phyloP scores from a whole-genome alignment of 192 early-diverging fungal genomes.

The Phycomyces nitens region DNA sequence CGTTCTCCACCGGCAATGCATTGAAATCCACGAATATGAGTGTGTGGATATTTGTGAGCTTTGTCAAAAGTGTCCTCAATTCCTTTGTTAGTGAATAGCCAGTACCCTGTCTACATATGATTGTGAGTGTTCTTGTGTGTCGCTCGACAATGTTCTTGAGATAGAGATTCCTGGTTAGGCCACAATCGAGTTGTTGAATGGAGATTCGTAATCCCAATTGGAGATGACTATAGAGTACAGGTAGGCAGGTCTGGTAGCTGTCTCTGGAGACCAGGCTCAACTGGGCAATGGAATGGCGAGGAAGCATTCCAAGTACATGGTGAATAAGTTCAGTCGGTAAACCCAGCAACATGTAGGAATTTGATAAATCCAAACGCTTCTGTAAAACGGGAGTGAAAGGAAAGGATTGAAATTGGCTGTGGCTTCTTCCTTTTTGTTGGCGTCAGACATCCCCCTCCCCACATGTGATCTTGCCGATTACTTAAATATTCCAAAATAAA shows the following conservation, averaged over 20 bases:
- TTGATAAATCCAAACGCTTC: too few relatives aligned
- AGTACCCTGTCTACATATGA: constrained; percentile 7
- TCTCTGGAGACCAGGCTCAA: neutral
- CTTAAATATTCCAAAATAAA: too few relatives aligned
- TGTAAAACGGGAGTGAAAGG: too few relatives aligned
- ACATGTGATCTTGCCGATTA: too few relatives aligned
- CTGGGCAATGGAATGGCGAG: neutral
- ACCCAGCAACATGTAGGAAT: too few relatives aligned
- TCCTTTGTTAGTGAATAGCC: neutral
- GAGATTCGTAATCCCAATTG: constrained; percentile 3
- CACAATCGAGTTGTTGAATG: constrained; percentile 4
- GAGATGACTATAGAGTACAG: constrained; percentile 9
- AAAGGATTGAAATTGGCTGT: too few relatives aligned
- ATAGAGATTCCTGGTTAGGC: neutral
- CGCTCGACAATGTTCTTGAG: neutral
- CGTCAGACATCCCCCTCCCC: too few relatives aligned
- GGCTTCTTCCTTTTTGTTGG: too few relatives aligned
- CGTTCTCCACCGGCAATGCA: constrained; percentile 7
- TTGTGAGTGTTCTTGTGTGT: neutral
- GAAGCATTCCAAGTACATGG: too few relatives aligned
- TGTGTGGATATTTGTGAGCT: constrained; percentile 5
- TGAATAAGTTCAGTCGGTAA: too few relatives aligned
- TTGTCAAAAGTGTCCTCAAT: neutral
- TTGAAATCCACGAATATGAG: constrained; percentile 11
- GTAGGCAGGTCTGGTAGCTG: constrained; percentile 5